phyloP scores from a whole-genome alignment of 495 filamentous ascomycete genomes.

The Tuber calosporum region DNA sequence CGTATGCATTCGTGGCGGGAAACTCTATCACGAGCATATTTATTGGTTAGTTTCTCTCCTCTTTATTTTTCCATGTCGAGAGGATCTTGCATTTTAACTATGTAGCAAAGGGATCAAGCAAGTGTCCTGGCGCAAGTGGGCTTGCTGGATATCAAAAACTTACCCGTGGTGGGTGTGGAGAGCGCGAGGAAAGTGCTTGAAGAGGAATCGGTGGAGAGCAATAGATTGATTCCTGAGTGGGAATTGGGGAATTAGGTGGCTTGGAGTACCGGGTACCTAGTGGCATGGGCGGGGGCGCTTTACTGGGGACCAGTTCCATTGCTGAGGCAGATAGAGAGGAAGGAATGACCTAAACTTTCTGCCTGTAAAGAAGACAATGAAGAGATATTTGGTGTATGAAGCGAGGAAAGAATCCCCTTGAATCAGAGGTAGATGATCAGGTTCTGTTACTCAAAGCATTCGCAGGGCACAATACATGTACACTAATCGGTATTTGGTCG shows the following conservation, averaged over 20 bases:
- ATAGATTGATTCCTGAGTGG: conserved; percentile 58
- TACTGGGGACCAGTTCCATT: too few species aligned
- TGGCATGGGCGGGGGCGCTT: background rate
- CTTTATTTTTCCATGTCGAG: background rate
- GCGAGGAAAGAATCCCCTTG: too few species aligned
- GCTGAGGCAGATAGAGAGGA: too few species aligned
- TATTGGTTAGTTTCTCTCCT: conserved; percentile 52
- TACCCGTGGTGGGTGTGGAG: conserved; percentile 66
- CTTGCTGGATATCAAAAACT: conserved; percentile 59
- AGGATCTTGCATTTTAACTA: background rate
- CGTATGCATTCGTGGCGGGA: conserved; percentile 64
- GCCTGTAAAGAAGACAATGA: too few species aligned
- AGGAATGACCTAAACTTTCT: too few species aligned
- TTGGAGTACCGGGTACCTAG: background rate
- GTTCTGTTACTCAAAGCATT: too few species aligned
- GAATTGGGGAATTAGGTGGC: conserved; percentile 25
- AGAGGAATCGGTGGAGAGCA: conserved; percentile 54
- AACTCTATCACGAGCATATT: conserved; percentile 73
- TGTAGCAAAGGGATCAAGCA: conserved; percentile 56
- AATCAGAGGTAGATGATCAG: too few species aligned
- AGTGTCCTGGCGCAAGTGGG: conserved; percentile 71
- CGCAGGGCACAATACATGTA: too few species aligned
- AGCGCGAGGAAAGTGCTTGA: conserved; percentile 60
- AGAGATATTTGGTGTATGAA: too few species aligned
- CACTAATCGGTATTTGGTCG: too few species aligned